Conservation (phyloP, 2,329 filamentous ascomycete genomes). For the Trichothecium sympodiale region DNA sequence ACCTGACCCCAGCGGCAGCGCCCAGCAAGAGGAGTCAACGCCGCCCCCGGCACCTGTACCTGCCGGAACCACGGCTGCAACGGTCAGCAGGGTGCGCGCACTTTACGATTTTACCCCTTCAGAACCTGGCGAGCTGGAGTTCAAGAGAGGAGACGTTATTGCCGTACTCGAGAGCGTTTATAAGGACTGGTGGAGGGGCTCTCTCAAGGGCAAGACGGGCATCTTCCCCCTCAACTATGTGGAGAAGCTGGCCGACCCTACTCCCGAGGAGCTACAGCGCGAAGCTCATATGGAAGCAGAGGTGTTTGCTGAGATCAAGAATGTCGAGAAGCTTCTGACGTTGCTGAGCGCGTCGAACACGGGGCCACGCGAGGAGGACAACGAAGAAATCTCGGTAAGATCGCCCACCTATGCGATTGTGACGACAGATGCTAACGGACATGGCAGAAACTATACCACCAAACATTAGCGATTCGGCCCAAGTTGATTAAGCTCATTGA, state of each 20-base stretch:
- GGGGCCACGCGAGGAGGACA: slow-evolving; percentile 74
- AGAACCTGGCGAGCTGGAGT: slow-evolving; percentile 88
- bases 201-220: slow-evolving; percentile 83
- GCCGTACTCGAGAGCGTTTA: slow-evolving; percentile 95
- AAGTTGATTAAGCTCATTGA: slow-evolving; percentile 97
- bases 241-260: slow-evolving; percentile 92
- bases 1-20: slow-evolving; percentile 19
- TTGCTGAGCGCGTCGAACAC: slow-evolving; percentile 79
- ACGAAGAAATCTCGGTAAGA: slow-evolving; percentile 84
- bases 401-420: too few relatives aligned
- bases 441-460: slow-evolving; percentile 67
- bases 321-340: slow-evolving; percentile 64
- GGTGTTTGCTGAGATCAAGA: slow-evolving; percentile 55
- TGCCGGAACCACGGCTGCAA: slow-evolving; percentile 87
- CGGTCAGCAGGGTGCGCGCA: slow-evolving; percentile 86
- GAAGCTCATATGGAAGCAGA: slow-evolving; percentile 90
- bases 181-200: slow-evolving; percentile 99
- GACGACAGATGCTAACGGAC: slow-evolving; percentile 17
- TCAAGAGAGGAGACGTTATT: slow-evolving; percentile 94
- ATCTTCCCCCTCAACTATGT: slow-evolving; percentile 99
- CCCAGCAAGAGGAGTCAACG: slow-evolving; percentile 28
- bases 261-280: slow-evolving; percentile 82
- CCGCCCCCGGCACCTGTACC: slow-evolving; percentile 46
- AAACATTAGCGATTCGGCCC: slow-evolving; percentile 84
- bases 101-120: slow-evolving; percentile 92